A percentile compares a stretch with the other conserved stretches of the same genome.
phyloP scores from a whole-genome alignment of 1,284 basidiomycete species.

The Malassezia furfur region DNA sequence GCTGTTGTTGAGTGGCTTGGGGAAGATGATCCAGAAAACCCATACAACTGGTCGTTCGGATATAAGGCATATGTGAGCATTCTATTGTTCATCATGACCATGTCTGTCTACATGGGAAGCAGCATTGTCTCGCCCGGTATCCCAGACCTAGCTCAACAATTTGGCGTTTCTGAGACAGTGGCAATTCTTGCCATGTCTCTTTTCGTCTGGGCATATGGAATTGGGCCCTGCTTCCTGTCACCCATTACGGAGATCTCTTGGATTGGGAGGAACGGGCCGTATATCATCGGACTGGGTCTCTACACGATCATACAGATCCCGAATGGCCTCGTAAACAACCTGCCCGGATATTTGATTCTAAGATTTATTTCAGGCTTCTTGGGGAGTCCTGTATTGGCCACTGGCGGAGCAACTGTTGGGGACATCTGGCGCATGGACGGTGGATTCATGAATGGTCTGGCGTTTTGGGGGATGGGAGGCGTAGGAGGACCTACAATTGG shows the following conservation, averaged over 20 bases:
- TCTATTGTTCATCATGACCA: slow-evolving; percentile 42
- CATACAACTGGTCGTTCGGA: slow-evolving; percentile 39
- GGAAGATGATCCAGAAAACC: slow-evolving; percentile 41
- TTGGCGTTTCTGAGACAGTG: slow-evolving; percentile 15
- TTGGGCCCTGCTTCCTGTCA: slow-evolving; percentile 36
- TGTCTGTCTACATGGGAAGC: slow-evolving; percentile 51
- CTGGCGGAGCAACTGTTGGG: slow-evolving; percentile 35
- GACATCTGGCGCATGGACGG: slow-evolving; percentile 23
- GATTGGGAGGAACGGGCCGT: slow-evolving; percentile 26
- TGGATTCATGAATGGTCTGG: slow-evolving; percentile 15
- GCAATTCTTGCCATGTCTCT: slow-evolving; percentile 28
- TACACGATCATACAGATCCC: slow-evolving; percentile 20
- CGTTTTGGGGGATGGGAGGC: slow-evolving; percentile 10
- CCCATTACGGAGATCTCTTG: slow-evolving; percentile 42
- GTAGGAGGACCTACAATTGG: slow-evolving; percentile 31
- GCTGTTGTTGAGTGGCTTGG: slow-evolving; percentile 50
- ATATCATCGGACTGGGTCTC: slow-evolving; percentile 14
- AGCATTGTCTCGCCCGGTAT: slow-evolving; percentile 50
- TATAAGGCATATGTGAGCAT: slow-evolving; percentile 41
- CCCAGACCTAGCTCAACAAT: slow-evolving; percentile 49
- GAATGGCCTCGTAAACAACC: slow-evolving; percentile 10
- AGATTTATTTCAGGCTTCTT: slow-evolving; percentile 49
- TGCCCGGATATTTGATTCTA: slow-evolving; percentile 15
- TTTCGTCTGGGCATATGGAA: slow-evolving; percentile 29
- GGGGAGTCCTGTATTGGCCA: slow-evolving; percentile 46